phyloP scores from a whole-genome alignment of 495 filamentous ascomycete species.

The Trypethelium eluteriae region DNA sequence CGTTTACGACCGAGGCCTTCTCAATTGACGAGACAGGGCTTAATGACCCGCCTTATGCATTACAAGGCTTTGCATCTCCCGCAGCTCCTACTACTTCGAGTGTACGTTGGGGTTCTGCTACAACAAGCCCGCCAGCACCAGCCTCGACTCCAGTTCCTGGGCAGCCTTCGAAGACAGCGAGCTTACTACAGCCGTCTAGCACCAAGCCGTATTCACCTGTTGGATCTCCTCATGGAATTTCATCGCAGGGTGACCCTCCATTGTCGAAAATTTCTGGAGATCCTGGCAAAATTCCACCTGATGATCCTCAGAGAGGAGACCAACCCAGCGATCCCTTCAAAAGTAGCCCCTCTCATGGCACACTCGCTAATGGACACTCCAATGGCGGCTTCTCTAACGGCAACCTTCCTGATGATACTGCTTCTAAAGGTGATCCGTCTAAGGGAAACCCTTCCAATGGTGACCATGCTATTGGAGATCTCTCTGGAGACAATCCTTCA shows the following conservation, averaged over 20 bases:
- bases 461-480: neutral
- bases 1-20: neutral
- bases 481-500: neutral
- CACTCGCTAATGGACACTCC: neutral
- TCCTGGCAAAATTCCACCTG: neutral
- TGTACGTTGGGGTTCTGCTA: neutral
- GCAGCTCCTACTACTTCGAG: neutral
- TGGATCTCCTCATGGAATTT: neutral
- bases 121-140: neutral
- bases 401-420: neutral
- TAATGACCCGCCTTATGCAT: slow-evolving; percentile 1
- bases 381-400: neutral
- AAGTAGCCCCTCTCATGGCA: neutral
- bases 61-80: neutral
- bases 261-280: neutral
- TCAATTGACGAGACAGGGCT: neutral
- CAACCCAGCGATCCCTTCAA: neutral
- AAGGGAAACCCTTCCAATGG: neutral
- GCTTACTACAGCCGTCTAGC: neutral
- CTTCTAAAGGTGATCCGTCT: neutral
- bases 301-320: neutral
- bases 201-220: neutral
- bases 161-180: neutral
- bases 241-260: neutral
- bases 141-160: neutral